These are phyloP conservation scores for Heritiera fomes DNA, from an alignment of 345 rosid species.

Conservation along the genomic window DNA sequence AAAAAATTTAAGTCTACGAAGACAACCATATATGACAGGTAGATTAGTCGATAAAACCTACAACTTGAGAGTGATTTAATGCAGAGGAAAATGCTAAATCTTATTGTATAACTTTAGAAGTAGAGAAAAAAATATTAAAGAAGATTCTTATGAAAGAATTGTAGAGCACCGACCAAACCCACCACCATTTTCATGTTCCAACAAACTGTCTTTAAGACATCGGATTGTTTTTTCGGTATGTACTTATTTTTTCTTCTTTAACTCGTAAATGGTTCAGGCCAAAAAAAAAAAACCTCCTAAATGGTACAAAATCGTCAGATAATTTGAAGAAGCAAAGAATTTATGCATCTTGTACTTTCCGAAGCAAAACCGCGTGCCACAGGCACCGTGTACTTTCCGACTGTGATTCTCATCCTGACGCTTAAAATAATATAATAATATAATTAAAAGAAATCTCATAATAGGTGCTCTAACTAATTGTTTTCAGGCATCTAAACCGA, in stretches of 20 bases:
- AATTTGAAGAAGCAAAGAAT: background rate
- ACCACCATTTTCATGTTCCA: constrained; percentile 33
- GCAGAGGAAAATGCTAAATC: too few relatives aligned
- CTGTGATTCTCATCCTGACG: background rate
- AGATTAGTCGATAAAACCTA: too few relatives aligned
- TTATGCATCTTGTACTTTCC: too few relatives aligned
- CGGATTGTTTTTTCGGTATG: background rate
- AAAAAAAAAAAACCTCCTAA: too few relatives aligned
- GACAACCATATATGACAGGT: too few relatives aligned
- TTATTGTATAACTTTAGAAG: too few relatives aligned
- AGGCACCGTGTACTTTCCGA: background rate
- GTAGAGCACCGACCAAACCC: constrained; percentile 83
- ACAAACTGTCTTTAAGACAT: constrained; percentile 28
- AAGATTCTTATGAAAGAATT: constrained; percentile 56
- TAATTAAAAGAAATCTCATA: background rate
- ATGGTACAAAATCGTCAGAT: background rate
- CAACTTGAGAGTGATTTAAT: too few relatives aligned
- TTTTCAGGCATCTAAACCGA: background rate
- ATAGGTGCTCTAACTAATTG: background rate
- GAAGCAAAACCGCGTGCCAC: background rate
- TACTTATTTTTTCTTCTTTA: background rate
- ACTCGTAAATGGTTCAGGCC: too few relatives aligned
- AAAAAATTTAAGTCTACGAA: too few relatives aligned
- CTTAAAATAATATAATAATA: background rate
- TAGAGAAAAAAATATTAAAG: background rate